Conservation (phyloP, 75 land plant species). For the Chamaecyparis obtusa region DNA sequence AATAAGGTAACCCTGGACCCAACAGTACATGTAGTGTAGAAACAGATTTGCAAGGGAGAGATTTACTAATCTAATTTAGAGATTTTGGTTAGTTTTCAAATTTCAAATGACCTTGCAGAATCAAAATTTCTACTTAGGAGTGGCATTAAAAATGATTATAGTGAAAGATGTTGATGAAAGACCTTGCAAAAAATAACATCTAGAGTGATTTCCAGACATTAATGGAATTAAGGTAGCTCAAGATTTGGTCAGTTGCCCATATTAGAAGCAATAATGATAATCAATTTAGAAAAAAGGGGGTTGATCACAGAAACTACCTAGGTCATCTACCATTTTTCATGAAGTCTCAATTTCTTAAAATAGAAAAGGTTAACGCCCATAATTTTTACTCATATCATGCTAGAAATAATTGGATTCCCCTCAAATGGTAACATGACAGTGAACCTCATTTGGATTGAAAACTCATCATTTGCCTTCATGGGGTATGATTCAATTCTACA, state of each 20-base stretch:
- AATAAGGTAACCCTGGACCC: too few relatives aligned
- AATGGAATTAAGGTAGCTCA: too few relatives aligned
- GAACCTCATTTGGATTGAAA: too few relatives aligned
- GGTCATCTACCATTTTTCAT: background rate
- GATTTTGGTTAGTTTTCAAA: background rate
- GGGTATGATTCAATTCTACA: too few relatives aligned
- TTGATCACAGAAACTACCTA: background rate
- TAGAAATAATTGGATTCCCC: background rate
- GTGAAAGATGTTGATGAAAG: too few relatives aligned
- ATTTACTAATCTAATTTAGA: background rate
- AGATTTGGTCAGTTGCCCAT: too few relatives aligned
- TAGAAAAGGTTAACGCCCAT: background rate
- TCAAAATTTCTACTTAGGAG: background rate
- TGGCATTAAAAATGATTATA: background rate
- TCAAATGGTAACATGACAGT: too few relatives aligned
- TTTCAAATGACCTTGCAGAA: background rate
- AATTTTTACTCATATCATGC: background rate
- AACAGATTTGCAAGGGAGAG: background rate
- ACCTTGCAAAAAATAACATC: too few relatives aligned
- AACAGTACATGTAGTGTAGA: background rate
- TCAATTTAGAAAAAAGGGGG: background rate
- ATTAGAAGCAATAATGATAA: background rate
- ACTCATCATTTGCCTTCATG: background rate
- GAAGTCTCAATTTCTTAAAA: too few relatives aligned
- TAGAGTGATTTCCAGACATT: too few relatives aligned